Conservation (phyloP, 2,329 filamentous ascomycete species). For the Neonectria magnoliae region DNA sequence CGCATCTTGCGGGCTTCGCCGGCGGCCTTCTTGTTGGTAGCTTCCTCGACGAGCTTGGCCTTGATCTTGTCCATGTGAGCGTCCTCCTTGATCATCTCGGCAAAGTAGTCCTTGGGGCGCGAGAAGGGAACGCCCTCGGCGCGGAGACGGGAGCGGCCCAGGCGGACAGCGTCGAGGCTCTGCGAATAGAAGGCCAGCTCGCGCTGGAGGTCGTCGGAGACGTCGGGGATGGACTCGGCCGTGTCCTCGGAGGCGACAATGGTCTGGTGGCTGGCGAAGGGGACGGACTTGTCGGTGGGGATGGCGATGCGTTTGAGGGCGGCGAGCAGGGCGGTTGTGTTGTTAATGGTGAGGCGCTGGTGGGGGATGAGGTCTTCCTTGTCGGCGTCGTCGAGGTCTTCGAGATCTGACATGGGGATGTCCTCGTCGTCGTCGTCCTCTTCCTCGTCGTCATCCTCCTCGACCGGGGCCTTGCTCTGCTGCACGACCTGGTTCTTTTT, state of each 20-base stretch:
- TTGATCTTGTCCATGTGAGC: constrained; percentile 98
- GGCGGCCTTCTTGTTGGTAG: constrained; percentile 89
- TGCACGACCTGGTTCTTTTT: constrained; percentile 53
- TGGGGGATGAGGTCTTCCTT: constrained; percentile 88
- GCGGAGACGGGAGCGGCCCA: constrained; percentile 78
- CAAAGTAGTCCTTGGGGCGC: constrained; percentile 93
- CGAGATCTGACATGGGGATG: constrained; percentile 88
- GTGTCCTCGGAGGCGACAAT: constrained; percentile 75
- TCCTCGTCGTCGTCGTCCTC: constrained; percentile 85
- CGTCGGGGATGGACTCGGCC: constrained; percentile 75
- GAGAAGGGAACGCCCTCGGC: constrained; percentile 88
- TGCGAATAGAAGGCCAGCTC: constrained; percentile 95
- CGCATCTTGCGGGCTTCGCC: constrained; percentile 91
- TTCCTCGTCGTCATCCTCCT: constrained; percentile 63
- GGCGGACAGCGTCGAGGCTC: constrained; percentile 79
- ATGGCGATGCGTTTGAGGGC: constrained; percentile 81
- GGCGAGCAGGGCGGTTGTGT: constrained; percentile 84
- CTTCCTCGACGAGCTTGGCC: constrained; percentile 90
- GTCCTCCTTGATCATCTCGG: constrained; percentile 98
- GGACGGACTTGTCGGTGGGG: constrained; percentile 71
- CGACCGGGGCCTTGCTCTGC: not conserved
- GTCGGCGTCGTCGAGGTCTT: constrained; percentile 80
- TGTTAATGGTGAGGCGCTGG: constrained; percentile 96
- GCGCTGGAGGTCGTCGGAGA: constrained; percentile 90
- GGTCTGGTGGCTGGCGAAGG: constrained; percentile 86